Evolutionary conservation across 139 green algal genomes (phyloP), one percentile per base, ranked within the genome.

Genomic region (Closterium sp.): DNA sequence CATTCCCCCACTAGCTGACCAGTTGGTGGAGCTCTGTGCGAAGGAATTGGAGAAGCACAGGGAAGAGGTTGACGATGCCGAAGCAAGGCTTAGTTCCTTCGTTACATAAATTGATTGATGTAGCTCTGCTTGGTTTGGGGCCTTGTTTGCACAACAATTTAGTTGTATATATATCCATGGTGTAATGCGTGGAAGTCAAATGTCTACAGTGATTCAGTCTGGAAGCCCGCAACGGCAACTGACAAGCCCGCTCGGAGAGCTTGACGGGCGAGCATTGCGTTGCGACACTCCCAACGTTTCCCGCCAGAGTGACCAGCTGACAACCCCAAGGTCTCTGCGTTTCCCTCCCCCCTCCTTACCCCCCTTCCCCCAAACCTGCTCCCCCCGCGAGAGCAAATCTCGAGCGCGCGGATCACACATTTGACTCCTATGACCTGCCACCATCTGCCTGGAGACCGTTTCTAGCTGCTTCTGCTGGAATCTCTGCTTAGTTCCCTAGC

Each of bases 1-100:
- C n/a, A 91, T 91, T 12, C 88, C 88, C 1, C 66, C 64, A 23
- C 21, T 91, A 10, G 64, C 88, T 32, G 88, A 91, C 33, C 32
- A 85, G 88, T 55, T 91, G 33, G 25, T 23, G n/a, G 19, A 34
- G 38, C 66, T 91, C 38, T 91, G 88, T 76, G 55, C 55, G 55
- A 16, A 76, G 55, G 55, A 76, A 76, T 28, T 76, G 55, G 55
- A 76, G 5, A 33, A 90, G 10, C 31, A 87, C 32, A 34, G 55
- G 55, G 55, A 76, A 76, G 55, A 76, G 25, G 25, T 76, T 28
- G 55, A 16, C 25, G 55, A 76, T 76, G 55, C 55, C 4, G 55
- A 76, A 76, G 55, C 55, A 76, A 76, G 55, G 55, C 55, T 76
- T 76, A 76, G 55, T 76, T 76, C 55, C 2, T 76, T 76, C 16